Base-by-base conservation (phyloP, 495 filamentous ascomycete genomes). In the Penicillium diatomitis region DNA sequence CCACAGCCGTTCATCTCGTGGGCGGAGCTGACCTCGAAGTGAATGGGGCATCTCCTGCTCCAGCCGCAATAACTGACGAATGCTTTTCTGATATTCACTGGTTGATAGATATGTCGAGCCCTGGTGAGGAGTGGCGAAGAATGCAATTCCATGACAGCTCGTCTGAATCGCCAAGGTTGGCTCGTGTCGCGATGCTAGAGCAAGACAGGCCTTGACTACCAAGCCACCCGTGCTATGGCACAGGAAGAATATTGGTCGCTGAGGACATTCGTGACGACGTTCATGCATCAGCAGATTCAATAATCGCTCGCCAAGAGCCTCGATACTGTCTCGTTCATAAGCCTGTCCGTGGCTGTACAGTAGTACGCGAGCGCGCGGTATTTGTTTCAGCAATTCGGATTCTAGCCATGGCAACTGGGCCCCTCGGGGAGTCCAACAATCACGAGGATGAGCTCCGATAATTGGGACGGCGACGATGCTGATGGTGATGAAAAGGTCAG, bases 191-290 rank as follows among this genome's bases (percentile, higher is more conserved):
- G 61, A 74, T 10, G 78, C 78, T 35, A 65, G 61, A 4, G 75
- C 65, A n/a, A 83, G 56, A n/a, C 77, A 77, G 20, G 64, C 56
- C 60, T 83, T 85, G 4, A 68, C 77, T 2, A 83, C 77, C 42
- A 83, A 61, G 3, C 81, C 82, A 5, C 82, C 81, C 5, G 83
- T 81, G 52, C 81, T 83, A 43, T 85, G 82, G 32, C 74, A 83
- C 20, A 86, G 69, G 54, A 85, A 82, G 52, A 84, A 77, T 1
- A 85, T 57, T 1, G 80, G 81, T 1, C 81, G 66, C 12, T 57
- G 56, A 10, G 48, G 44, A 12, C 52, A 61, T 32, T 49, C 48
- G 39, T 53, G 12, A 57, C 51, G 47, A 55, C 75, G 56, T 43
- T 70, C 68, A 42, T 65, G 56, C 2, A 58, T 55, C 2, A 81